Conservation (phyloP, 2,329 filamentous ascomycete genomes). For the Venturia effusa region DNA sequence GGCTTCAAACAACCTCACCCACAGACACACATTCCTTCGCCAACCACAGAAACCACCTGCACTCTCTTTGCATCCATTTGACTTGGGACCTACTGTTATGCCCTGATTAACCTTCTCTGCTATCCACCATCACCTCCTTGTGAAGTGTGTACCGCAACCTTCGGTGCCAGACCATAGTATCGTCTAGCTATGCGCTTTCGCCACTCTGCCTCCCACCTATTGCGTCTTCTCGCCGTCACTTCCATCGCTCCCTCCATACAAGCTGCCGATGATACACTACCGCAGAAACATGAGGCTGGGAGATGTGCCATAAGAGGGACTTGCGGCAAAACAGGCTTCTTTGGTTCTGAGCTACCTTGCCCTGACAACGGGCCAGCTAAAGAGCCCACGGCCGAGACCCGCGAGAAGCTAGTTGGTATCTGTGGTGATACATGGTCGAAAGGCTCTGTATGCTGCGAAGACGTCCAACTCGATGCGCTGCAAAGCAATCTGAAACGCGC, state of each 20-base stretch:
- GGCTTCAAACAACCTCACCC: not conserved
- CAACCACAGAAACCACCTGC: too few species aligned
- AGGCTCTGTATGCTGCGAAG: conserved; percentile 73
- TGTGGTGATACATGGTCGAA: conserved; percentile 82
- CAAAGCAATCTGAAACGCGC: conserved; percentile 78
- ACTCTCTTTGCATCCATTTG: not conserved
- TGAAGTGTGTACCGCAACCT: not conserved
- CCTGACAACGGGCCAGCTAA: conserved; percentile 78
- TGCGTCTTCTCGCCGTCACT: not conserved
- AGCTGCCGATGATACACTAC: conserved; percentile 1
- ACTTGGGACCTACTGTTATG: not conserved
- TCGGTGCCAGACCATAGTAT: not conserved
- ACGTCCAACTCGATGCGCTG: conserved; percentile 71
- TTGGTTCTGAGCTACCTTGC: conserved; percentile 82
- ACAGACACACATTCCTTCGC: not conserved
- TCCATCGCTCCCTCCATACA: not conserved
- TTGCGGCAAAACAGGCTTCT: conserved; percentile 84
- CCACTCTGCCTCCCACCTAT: not conserved
- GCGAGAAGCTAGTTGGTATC: conserved; percentile 68
- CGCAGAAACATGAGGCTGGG: conserved; percentile 59
- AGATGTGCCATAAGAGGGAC: conserved; percentile 84
- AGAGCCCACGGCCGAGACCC: conserved; percentile 59
- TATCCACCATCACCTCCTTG: not conserved
- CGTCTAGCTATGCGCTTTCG: not conserved
- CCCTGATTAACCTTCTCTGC: not conserved